phyloP scores from a whole-genome alignment of 202 grass and related monocot genomes.

The Setaria italica region DNA sequence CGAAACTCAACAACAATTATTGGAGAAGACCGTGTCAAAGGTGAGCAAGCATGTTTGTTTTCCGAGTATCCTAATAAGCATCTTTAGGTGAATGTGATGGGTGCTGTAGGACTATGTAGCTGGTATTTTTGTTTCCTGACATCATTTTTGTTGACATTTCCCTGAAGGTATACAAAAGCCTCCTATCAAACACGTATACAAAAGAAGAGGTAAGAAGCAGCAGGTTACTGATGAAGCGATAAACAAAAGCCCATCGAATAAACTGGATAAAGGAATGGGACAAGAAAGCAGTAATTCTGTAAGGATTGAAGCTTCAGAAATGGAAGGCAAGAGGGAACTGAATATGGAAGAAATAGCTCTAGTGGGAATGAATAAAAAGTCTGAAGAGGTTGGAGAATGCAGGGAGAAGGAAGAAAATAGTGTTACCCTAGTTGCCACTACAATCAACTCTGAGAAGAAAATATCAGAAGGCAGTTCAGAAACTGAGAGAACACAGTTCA shows the following conservation, averaged over 20 bases:
- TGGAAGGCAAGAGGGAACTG: slow-evolving; percentile 6
- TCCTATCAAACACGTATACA: slow-evolving; percentile 38
- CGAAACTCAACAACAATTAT: slow-evolving; percentile 15
- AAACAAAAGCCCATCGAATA: slow-evolving; percentile 5
- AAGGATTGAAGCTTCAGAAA: slow-evolving; percentile 27
- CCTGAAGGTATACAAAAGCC: slow-evolving; percentile 38
- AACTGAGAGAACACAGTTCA: slow-evolving; percentile 11
- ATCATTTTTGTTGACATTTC: background rate
- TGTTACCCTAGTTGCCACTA: background rate
- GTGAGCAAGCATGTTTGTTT: background rate
- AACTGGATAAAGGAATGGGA: slow-evolving; percentile 25
- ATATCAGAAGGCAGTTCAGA: slow-evolving; percentile 15
- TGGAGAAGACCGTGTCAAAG: slow-evolving; percentile 3
- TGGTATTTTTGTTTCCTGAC: slow-evolving; percentile 3
- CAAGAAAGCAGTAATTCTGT: slow-evolving; percentile 26
- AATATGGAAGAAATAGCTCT: background rate
- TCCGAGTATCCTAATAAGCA: background rate
- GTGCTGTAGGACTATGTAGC: background rate
- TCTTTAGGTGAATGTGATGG: background rate
- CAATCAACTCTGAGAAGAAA: slow-evolving; percentile 31
- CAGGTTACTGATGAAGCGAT: background rate
- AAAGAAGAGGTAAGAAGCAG: slow-evolving; percentile 28
- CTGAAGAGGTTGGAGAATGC: slow-evolving; percentile 21
- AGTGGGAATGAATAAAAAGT: slow-evolving; percentile 9
- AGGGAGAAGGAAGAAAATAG: slow-evolving; percentile 14